Conservation (phyloP, 2,329 filamentous ascomycete species). For the Xylariaceae sp. region DNA sequence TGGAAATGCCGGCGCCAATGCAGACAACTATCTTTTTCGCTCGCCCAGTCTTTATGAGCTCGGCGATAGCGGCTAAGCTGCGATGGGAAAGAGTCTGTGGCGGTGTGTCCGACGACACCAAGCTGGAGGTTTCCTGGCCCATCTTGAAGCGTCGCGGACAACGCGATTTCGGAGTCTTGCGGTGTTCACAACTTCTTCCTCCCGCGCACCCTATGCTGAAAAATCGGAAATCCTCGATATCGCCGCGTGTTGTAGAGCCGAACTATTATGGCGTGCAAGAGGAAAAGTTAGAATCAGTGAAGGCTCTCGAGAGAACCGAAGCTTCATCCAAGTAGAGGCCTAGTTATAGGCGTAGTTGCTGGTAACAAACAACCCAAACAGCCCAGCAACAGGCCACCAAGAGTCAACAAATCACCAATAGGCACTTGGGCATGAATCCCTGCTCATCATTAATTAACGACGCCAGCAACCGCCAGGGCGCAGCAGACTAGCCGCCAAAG, state of each 20-base stretch:
- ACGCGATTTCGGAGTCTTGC: constrained; percentile 17
- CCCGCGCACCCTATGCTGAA: constrained; percentile 23
- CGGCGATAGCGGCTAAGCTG: constrained; percentile 68
- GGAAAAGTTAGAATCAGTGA: not conserved
- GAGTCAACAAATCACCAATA: too few relatives aligned
- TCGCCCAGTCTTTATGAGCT: constrained; percentile 66
- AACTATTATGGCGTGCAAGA: not conserved
- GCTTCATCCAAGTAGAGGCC: not conserved
- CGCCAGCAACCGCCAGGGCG: too few relatives aligned
- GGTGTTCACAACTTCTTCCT: constrained; percentile 25
- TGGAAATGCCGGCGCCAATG: constrained; percentile 86
- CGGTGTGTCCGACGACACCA: constrained; percentile 57
- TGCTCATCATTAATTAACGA: too few relatives aligned
- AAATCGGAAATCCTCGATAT: not conserved
- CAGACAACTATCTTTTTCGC: constrained; percentile 74
- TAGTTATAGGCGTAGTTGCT: not conserved
- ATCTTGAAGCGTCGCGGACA: constrained; percentile 48
- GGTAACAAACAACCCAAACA: too few relatives aligned
- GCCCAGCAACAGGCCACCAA: too few relatives aligned
- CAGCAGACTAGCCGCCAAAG: too few relatives aligned
- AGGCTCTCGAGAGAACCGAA: not conserved
- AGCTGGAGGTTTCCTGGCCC: constrained; percentile 76
- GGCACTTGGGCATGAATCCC: too few relatives aligned
- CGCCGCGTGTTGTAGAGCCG: not conserved
- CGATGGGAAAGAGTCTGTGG: constrained; percentile 63